phyloP scores from a whole-genome alignment of 306 rosid genomes.

The Alnus rubra region DNA sequence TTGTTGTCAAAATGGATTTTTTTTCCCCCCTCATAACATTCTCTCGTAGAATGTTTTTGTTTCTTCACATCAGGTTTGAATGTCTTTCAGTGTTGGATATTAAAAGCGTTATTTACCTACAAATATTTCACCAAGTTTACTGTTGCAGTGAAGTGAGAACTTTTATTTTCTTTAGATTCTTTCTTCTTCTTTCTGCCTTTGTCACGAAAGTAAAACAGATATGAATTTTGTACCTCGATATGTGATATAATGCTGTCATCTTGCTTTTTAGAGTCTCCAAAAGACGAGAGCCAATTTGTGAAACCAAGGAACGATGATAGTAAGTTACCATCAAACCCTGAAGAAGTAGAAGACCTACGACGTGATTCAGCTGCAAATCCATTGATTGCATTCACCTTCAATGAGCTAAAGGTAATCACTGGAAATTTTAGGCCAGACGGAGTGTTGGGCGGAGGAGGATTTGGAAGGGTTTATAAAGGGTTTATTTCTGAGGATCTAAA shows the following conservation, averaged over 20 bases:
- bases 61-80: background rate
- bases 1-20: too few relatives aligned
- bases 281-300: slow-evolving; percentile 51
- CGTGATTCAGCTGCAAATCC: slow-evolving; percentile 90
- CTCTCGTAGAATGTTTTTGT: too few relatives aligned
- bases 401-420: slow-evolving; percentile 73
- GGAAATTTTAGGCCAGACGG: slow-evolving; percentile 75
- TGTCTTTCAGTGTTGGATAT: background rate
- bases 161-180: background rate
- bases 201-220: background rate
- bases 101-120: background rate
- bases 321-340: slow-evolving; percentile 81
- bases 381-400: slow-evolving; percentile 70
- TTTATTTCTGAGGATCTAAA: slow-evolving; percentile 77
- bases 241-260: slow-evolving; percentile 24
- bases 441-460: slow-evolving; percentile 95
- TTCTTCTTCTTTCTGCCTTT: too few relatives aligned
- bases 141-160: background rate
- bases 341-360: slow-evolving; percentile 89
- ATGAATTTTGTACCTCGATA: background rate
- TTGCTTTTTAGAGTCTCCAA: slow-evolving; percentile 47
- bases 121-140: background rate
- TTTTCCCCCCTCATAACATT: too few relatives aligned
- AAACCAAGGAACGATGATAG: slow-evolving; percentile 50
- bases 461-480: slow-evolving; percentile 96